These are phyloP conservation scores for Botrytis squamosa DNA, from an alignment of 2,329 filamentous ascomycete genomes.

Conservation along the genomic window DNA sequence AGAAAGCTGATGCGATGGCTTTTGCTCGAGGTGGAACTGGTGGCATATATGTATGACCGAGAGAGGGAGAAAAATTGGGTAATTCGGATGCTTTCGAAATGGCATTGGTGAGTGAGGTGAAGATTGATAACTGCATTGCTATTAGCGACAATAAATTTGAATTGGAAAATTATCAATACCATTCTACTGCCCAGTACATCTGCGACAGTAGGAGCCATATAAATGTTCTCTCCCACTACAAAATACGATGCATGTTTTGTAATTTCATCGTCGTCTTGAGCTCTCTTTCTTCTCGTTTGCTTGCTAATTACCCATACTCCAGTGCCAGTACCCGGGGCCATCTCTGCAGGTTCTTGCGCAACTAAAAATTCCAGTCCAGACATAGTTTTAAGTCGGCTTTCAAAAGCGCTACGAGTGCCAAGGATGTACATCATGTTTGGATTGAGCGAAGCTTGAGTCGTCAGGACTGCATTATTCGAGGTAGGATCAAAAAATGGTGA, in stretches of 20 bases:
- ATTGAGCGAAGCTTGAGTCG: constrained; percentile 62
- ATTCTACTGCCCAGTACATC: constrained; percentile 60
- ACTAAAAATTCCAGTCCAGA: constrained; percentile 66
- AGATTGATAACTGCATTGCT: constrained; percentile 19
- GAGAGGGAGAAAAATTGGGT: constrained; percentile 49
- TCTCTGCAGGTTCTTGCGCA: constrained; percentile 63
- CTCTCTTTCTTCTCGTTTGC: constrained; percentile 60
- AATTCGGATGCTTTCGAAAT: constrained; percentile 39
- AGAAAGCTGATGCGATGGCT: constrained; percentile 29
- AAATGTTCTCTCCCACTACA: constrained; percentile 64
- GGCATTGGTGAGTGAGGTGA: constrained; percentile 34
- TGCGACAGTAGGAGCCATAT: constrained; percentile 61
- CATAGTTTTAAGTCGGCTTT: constrained; percentile 62
- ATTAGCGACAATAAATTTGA: constrained; percentile 1
- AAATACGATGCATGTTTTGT: constrained; percentile 61
- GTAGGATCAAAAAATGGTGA: constrained; percentile 68
- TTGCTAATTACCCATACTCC: constrained; percentile 70
- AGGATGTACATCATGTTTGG: constrained; percentile 56
- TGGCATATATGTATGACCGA: constrained; percentile 44
- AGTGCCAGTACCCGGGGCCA: constrained; percentile 57
- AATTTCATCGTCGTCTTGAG: constrained; percentile 59
- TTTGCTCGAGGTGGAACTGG: constrained; percentile 29
- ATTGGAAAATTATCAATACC: constrained; percentile 41
- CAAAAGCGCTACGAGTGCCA: constrained; percentile 61
- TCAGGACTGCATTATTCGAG: constrained; percentile 65